Conservation (phyloP, 345 rosid genomes). For the Streptanthus diversifolius region DNA sequence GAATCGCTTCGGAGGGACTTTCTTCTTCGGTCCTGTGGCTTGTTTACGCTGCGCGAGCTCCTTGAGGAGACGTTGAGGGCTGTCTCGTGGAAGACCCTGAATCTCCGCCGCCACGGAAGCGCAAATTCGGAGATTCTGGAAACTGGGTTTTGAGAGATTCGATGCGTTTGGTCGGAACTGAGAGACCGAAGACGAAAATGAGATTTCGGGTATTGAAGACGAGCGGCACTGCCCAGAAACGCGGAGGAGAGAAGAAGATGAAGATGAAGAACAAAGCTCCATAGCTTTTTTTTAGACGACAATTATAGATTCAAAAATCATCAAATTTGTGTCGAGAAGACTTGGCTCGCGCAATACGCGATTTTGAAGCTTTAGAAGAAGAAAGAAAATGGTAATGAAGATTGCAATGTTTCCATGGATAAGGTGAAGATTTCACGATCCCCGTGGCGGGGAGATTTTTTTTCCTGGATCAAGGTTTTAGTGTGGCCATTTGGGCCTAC, state of each 20-base stretch:
- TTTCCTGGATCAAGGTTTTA: background rate
- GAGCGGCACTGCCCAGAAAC: constrained; percentile 19
- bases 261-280: constrained; percentile 58
- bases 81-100: constrained; percentile 59
- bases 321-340: background rate
- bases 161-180: constrained; percentile 40
- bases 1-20: constrained; percentile 63
- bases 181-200: constrained; percentile 61
- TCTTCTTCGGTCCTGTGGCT: constrained; percentile 58
- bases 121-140: constrained; percentile 39
- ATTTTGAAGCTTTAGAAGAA: background rate
- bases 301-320: background rate
- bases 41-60: constrained; percentile 86
- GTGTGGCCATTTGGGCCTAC: background rate
- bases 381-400: background rate
- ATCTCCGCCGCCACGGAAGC: constrained; percentile 60
- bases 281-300: constrained; percentile 16
- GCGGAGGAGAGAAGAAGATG: constrained; percentile 49
- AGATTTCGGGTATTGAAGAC: constrained; percentile 41
- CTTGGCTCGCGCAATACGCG: constrained; percentile 2
- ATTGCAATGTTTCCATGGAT: constrained; percentile 23
- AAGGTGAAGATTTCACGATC: constrained; percentile 14
- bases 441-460: constrained; percentile 23
- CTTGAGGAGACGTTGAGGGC: constrained; percentile 88
- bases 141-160: constrained; percentile 30